Conservation (phyloP, 352 stramenopile species). For the Phytopythium delawarense region DNA sequence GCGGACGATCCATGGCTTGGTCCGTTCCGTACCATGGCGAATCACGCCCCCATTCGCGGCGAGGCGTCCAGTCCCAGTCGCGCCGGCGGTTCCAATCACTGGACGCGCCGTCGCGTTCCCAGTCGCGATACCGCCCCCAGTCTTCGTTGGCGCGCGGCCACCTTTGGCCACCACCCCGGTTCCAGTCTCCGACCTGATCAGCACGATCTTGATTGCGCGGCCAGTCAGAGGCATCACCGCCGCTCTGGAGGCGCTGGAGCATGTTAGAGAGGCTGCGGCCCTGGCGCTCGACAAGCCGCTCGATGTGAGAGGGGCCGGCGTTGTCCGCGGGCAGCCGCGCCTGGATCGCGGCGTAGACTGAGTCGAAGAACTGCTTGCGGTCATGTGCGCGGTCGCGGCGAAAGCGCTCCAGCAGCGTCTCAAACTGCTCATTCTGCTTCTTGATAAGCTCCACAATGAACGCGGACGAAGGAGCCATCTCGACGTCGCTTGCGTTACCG, state of each 20-base stretch:
- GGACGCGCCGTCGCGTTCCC: not conserved
- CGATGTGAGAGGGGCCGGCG: constrained; percentile 27
- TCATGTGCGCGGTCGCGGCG: constrained; percentile 28
- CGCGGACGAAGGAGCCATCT: constrained; percentile 17
- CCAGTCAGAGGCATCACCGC: not conserved
- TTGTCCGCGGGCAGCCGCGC: constrained; percentile 28
- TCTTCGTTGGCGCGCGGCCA: not conserved
- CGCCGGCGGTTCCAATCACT: not conserved
- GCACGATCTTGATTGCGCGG: not conserved
- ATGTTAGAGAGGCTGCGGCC: constrained; percentile 29
- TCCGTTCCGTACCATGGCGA: not conserved
- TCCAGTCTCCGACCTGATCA: not conserved
- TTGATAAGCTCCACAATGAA: constrained; percentile 35
- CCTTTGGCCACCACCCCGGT: not conserved
- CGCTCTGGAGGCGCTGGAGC: constrained; percentile 26
- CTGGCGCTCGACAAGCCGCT: constrained; percentile 30
- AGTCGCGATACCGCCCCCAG: not conserved
- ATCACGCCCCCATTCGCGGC: not conserved
- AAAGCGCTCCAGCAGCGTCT: constrained; percentile 33
- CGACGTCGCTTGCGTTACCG: not conserved
- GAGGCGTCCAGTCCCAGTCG: not conserved
- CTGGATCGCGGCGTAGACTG: constrained; percentile 30
- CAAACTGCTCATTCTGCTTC: constrained; percentile 26
- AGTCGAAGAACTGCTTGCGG: constrained; percentile 31
- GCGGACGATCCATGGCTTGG: not conserved